Percentiles rank a stretch among this genome's conserved stretches.
These are phyloP conservation scores for Gaeumannomyces tritici DNA, from an alignment of 2,329 filamentous ascomycete genomes.

Conservation along the genomic window DNA sequence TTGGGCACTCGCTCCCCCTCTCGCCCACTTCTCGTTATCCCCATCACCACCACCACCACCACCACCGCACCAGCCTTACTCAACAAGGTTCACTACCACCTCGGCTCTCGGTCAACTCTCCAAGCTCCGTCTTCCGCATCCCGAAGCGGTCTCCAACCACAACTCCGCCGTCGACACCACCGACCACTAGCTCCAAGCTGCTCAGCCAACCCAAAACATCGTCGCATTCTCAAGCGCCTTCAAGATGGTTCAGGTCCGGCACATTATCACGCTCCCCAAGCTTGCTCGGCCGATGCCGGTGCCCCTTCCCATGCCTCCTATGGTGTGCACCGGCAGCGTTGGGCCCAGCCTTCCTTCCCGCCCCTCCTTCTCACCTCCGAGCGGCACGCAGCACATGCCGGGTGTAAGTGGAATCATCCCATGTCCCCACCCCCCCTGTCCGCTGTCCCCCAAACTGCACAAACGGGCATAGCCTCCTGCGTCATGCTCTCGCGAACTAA, in stretches of 20 bases:
- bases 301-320: background rate
- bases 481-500: background rate
- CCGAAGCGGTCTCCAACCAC: background rate
- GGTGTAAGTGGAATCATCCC: background rate
- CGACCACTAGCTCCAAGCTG: background rate
- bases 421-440: background rate
- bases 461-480: background rate
- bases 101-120: background rate
- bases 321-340: background rate
- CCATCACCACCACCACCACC: background rate
- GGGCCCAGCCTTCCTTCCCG: background rate
- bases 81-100: background rate
- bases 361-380: background rate
- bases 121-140: background rate
- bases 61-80: too few relatives aligned
- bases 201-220: background rate
- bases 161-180: background rate
- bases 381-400: background rate
- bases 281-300: background rate
- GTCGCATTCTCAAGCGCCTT: too few relatives aligned
- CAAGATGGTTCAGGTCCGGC: slow-evolving; percentile 1
- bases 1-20: background rate
- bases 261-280: background rate
- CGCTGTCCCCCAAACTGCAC: background rate
- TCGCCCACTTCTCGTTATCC: background rate